A percentile compares a stretch with the other conserved stretches of the same genome.
Evolutionary conservation across 208 protist species (phyloP).

Genomic region (Crithidia fasciculata): DNA sequence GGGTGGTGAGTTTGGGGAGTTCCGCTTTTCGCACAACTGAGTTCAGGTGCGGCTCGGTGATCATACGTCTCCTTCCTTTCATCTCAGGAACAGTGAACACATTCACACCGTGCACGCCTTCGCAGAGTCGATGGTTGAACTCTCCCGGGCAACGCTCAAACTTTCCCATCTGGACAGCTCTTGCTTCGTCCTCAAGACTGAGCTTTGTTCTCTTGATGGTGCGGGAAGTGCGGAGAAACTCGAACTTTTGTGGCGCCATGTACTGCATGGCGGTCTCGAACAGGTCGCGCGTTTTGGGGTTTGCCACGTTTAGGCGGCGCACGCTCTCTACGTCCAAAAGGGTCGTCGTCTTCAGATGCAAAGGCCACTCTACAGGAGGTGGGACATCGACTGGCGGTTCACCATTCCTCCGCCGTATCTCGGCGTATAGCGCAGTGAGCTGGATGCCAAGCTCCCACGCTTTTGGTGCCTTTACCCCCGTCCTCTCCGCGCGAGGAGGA

Average conservation of each 20-base stretch:
- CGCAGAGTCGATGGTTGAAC: neutral
- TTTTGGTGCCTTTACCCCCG: neutral
- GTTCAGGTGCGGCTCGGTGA: neutral
- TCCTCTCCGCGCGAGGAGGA: neutral
- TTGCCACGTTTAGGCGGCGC: neutral
- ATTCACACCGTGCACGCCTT: neutral
- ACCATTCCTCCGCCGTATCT: neutral
- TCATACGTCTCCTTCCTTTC: neutral
- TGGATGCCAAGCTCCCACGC: neutral
- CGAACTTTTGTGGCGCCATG: neutral
- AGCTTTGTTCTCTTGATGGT: neutral
- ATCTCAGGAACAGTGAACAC: neutral
- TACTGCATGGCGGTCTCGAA: neutral
- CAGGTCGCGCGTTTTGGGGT: neutral
- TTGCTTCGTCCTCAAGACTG: neutral
- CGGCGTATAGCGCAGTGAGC: neutral
- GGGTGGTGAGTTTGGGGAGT: neutral
- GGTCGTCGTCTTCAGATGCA: neutral
- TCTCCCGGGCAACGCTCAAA: neutral
- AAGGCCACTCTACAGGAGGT: neutral
- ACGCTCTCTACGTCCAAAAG: neutral
- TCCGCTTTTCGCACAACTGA: neutral
- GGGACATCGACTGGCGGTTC: neutral
- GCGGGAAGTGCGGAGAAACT: neutral
- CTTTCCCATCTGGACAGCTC: neutral